These are phyloP conservation scores for Zygosaccharomyces sapae DNA, from an alignment of 1,139 yeast genomes.

Conservation along the genomic window DNA sequence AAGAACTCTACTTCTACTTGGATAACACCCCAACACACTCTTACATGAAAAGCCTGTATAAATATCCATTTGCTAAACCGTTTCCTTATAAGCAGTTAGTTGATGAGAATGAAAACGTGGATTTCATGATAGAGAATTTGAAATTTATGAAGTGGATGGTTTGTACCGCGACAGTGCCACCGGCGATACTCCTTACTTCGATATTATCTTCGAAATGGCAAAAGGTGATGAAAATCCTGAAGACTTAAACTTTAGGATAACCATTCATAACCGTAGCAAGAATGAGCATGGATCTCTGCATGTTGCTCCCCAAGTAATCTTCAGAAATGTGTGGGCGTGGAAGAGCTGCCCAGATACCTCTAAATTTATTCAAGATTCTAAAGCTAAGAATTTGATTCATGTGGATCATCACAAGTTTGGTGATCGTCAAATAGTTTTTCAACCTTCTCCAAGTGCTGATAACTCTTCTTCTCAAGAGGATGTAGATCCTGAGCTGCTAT, in stretches of 20 bases:
- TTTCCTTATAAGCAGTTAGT: conserved; percentile 80
- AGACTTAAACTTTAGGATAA: conserved; percentile 75
- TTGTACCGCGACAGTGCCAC: conserved; percentile 39
- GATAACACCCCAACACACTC: conserved; percentile 94
- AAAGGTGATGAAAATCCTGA: conserved; percentile 80
- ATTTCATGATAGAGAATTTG: conserved; percentile 55
- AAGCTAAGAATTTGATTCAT: conserved; percentile 45
- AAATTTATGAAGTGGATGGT: conserved; percentile 34
- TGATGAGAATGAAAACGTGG: conserved; percentile 55
- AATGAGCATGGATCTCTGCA: conserved; percentile 78
- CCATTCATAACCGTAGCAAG: conserved; percentile 83
- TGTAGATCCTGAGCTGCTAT: conserved; percentile 66
- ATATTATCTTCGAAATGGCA: conserved; percentile 87
- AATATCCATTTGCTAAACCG: conserved; percentile 73
- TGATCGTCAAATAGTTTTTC: conserved; percentile 63
- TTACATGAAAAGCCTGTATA: conserved; percentile 87
- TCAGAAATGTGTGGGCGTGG: conserved; percentile 95
- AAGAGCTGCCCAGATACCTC: conserved; percentile 51
- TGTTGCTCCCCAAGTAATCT: conserved; percentile 77
- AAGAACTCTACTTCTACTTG: conserved; percentile 76
- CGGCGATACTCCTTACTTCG: conserved; percentile 79
- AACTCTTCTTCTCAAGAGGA: conserved; percentile 49
- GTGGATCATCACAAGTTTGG: conserved; percentile 74
- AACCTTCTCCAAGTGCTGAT: conserved; percentile 63
- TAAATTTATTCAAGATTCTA: conserved; percentile 41